Conservation (phyloP, 345 rosid genomes). For the Populus euphratica region DNA sequence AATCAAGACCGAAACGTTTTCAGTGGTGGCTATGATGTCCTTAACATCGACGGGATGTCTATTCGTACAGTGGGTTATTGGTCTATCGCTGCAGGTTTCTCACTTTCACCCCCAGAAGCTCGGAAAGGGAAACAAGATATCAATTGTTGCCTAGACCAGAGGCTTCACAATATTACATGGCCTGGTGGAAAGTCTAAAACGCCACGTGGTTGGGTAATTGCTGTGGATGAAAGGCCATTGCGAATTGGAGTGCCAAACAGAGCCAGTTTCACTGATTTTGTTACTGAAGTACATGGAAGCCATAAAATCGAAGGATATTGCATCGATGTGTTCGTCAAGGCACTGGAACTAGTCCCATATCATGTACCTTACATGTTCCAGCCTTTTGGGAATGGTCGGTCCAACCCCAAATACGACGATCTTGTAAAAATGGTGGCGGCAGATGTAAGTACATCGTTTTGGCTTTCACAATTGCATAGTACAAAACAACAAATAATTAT, state of each 20-base stretch:
- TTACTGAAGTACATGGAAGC: slow-evolving; percentile 42
- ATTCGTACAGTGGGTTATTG: slow-evolving; percentile 64
- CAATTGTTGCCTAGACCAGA: slow-evolving; percentile 36
- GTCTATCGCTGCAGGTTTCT: slow-evolving; percentile 52
- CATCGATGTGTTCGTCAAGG: slow-evolving; percentile 70
- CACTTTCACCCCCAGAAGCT: slow-evolving; percentile 46
- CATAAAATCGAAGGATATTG: slow-evolving; percentile 63
- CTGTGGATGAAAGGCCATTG: slow-evolving; percentile 54
- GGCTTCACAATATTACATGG: slow-evolving; percentile 62
- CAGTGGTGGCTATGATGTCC: slow-evolving; percentile 62
- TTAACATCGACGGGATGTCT: slow-evolving; percentile 48
- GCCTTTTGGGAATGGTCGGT: slow-evolving; percentile 63
- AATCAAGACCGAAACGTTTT: slow-evolving; percentile 43
- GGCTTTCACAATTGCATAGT: neutral
- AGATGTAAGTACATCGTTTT: slow-evolving; percentile 49
- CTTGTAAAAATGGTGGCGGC: slow-evolving; percentile 50
- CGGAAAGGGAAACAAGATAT: slow-evolving; percentile 20
- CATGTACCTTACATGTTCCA: slow-evolving; percentile 59
- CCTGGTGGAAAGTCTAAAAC: slow-evolving; percentile 63
- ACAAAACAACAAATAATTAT: neutral
- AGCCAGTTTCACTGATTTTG: slow-evolving; percentile 73
- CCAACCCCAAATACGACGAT: slow-evolving; percentile 57
- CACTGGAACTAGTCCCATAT: slow-evolving; percentile 63
- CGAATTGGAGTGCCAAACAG: slow-evolving; percentile 77
- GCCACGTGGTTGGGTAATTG: slow-evolving; percentile 89